Evolutionary conservation across 2,329 filamentous ascomycete species (phyloP).

Genomic region (Penicillium sp.): DNA sequence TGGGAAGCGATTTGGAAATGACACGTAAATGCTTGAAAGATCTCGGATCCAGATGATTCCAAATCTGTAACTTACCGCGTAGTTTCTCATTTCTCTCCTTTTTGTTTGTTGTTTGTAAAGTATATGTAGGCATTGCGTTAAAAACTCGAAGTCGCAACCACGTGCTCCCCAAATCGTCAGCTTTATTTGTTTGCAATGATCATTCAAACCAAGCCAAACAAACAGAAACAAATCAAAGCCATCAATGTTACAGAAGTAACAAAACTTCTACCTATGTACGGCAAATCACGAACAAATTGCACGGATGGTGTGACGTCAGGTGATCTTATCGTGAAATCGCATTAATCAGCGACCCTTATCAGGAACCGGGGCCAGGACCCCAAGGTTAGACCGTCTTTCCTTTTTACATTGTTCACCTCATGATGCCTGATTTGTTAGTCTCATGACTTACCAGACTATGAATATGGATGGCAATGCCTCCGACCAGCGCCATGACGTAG

Average conservation of each 20-base stretch:
- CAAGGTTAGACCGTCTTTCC: background rate
- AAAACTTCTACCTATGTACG: background rate
- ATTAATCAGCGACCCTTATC: constrained; percentile 22
- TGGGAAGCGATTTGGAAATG: too few relatives aligned
- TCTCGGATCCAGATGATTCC: too few relatives aligned
- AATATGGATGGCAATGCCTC: constrained; percentile 32
- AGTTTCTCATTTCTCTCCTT: too few relatives aligned
- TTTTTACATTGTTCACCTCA: background rate
- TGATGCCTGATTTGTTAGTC: constrained; percentile 12
- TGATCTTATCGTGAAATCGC: constrained; percentile 20
- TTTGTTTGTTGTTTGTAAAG: too few relatives aligned
- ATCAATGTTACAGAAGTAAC: background rate
- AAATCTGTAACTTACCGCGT: too few relatives aligned
- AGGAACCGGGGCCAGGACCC: background rate
- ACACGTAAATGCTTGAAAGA: too few relatives aligned
- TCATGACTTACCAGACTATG: constrained; percentile 41
- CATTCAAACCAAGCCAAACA: too few relatives aligned
- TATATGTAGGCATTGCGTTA: too few relatives aligned
- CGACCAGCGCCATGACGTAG: constrained; percentile 7
- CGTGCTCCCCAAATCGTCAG: too few relatives aligned
- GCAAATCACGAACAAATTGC: background rate
- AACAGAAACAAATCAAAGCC: too few relatives aligned
- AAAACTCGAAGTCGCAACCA: too few relatives aligned
- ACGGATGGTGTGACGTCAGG: constrained; percentile 16
- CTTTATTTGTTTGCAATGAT: too few relatives aligned